Evolutionary conservation across 2,329 filamentous ascomycete genomes (phyloP), one percentile per base, ranked within the genome.

Genomic region (Phaeophleospora eucalypticola): DNA sequence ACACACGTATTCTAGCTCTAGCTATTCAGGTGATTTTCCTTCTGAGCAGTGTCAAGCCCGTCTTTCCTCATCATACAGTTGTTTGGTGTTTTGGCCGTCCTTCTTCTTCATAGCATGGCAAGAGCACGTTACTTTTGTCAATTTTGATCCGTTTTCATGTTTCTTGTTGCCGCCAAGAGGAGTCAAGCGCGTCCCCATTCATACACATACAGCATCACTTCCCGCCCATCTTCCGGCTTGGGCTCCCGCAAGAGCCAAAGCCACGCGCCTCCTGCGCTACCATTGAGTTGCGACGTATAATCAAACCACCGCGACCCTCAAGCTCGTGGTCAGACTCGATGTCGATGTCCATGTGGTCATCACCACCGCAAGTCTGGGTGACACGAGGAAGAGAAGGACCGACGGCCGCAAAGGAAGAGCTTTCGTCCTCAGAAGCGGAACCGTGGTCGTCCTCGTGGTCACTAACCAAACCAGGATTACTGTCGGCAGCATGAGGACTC

Each of bases 401-500:
- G 7, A 57, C 53, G 9, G 53, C 42, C 7, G 51, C 51, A n/a
- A 52, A 46, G 7, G 52, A 51, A 10, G 55, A 58, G 16, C 51
- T 56, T 36, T 66, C 63, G 32, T 65, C 60, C 34, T 64, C 61
- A 19, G 54, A 57, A 24, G 51, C 59, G n/a, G 58, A 61, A 36
- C 45, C 53, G 43, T 62, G 68, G 34, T 73, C 69, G 46, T 76
- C 73, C 46, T 75, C 73, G 57, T 74, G 71, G 51, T 76, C 73
- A 54, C 70, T 74, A 29, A 76, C 71, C 50, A 76, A 60, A 18
- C 73, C 73, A 14, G 73, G 73, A 42, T 72, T 73, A 56, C 70
- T 73, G 58, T 75, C 72, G 44, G 70, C 68, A 2, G 71, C 70
- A 48, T 74, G 65, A 24, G 73, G 73, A 51, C 69, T 73, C 49